Conservation (phyloP, 108 stramenopile species). For the Skeletonema grethae region DNA sequence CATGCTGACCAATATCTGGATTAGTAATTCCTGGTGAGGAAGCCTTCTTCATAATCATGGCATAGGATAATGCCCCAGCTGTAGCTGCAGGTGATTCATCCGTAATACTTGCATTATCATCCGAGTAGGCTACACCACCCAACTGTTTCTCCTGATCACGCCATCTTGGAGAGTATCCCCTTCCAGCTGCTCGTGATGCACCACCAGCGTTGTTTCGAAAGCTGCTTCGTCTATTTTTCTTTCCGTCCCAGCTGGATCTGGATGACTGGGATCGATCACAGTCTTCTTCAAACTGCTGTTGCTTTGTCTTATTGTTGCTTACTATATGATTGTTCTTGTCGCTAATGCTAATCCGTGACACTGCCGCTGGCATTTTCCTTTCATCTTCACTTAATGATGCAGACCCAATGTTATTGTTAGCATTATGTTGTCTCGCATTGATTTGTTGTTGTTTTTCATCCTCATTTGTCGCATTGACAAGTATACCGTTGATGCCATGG, state of each 20-base stretch:
- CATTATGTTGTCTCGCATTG: not conserved
- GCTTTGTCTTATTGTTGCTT: not conserved
- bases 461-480: not conserved
- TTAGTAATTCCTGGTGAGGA: not conserved
- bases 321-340: not conserved
- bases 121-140: constrained; percentile 3
- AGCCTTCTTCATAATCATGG: not conserved
- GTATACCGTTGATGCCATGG: not conserved
- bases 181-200: not conserved
- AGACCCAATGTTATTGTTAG: not conserved
- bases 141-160: constrained; percentile 2
- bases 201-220: not conserved
- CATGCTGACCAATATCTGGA: not conserved
- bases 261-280: constrained; percentile 1
- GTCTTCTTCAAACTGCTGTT: not conserved
- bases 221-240: not conserved
- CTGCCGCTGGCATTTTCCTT: not conserved
- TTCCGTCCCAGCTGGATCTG: constrained; percentile 5
- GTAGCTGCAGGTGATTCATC: not conserved
- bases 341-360: not conserved
- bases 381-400: constrained; percentile 2
- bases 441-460: not conserved
- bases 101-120: not conserved
- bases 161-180: constrained; percentile 1
- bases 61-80: not conserved